phyloP scores from a whole-genome alignment of 2,329 filamentous ascomycete species.

The Epichloe amarillans region DNA sequence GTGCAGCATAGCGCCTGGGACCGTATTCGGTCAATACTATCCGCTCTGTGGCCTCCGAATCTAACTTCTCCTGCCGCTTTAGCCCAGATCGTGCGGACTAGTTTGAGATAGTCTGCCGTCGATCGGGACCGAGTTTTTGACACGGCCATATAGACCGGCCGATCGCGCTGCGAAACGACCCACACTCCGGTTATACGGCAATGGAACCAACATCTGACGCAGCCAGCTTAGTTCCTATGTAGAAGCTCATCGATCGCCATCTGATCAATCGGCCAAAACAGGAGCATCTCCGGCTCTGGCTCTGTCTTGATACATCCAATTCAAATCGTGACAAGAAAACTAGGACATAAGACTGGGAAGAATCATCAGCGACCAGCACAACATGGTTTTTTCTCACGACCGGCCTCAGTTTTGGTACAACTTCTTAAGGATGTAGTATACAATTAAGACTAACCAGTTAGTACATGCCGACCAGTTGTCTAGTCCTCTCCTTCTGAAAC shows the following conservation, averaged over 20 bases:
- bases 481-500: not conserved
- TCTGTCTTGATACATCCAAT: no score
- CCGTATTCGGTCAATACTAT: not conserved
- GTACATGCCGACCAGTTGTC: not conserved
- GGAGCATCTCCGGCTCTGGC: no score
- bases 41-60: not conserved
- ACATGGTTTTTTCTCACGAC: no score
- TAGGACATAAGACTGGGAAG: no score
- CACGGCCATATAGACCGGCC: not conserved
- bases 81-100: not conserved
- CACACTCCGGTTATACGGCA: not conserved
- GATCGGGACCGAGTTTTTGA: not conserved
- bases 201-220: not conserved
- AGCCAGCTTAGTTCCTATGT: not conserved
- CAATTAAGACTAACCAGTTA: not conserved
- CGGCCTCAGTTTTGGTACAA: not conserved
- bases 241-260: not conserved
- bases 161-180: not conserved
- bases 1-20: not conserved
- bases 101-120: not conserved
- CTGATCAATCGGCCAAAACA: not conserved
- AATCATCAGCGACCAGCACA: no score
- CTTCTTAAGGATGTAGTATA: not conserved
- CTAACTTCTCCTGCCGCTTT: not conserved
- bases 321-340: no score